A percentile compares a stretch with the other conserved stretches of the same genome.
Conservation (phyloP, 2,329 filamentous ascomycete genomes). For the Bipolaris zeicola region DNA sequence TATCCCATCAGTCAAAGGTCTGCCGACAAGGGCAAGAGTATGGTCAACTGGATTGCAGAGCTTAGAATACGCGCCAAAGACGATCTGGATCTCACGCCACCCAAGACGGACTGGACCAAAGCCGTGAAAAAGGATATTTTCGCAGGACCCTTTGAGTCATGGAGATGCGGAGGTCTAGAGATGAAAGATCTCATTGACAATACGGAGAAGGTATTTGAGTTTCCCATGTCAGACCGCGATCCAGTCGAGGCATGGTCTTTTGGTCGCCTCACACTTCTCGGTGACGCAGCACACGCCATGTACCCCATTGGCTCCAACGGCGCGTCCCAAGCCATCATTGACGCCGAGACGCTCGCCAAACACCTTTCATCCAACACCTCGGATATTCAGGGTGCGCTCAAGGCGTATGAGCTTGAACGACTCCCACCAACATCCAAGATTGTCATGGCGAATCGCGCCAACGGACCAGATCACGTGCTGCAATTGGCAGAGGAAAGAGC, state of each 20-base stretch:
- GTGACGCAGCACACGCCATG: slow-evolving; percentile 52
- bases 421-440: slow-evolving; percentile 54
- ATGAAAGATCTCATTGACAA: slow-evolving; percentile 52
- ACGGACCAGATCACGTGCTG: slow-evolving; percentile 55
- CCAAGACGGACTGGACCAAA: slow-evolving; percentile 54
- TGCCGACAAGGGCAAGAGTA: slow-evolving; percentile 43
- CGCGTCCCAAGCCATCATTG: slow-evolving; percentile 54
- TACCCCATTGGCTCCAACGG: slow-evolving; percentile 55
- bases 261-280: slow-evolving; percentile 45
- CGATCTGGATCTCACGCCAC: slow-evolving; percentile 52
- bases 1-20: slow-evolving; percentile 53
- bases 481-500: slow-evolving; percentile 54
- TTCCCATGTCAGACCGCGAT: slow-evolving; percentile 55
- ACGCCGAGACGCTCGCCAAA: slow-evolving; percentile 49
- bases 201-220: slow-evolving; percentile 54
- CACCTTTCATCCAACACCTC: slow-evolving; percentile 35
- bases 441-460: slow-evolving; percentile 54
- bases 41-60: slow-evolving; percentile 57
- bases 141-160: slow-evolving; percentile 48
- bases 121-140: slow-evolving; percentile 51
- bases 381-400: slow-evolving; percentile 43
- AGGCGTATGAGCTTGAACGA: slow-evolving; percentile 48
- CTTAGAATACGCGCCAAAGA: slow-evolving; percentile 51
- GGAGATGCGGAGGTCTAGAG: slow-evolving; percentile 52
- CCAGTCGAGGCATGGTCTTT: slow-evolving; percentile 50